Base-by-base conservation (phyloP, 768 basidiomycete species). In the Floccularia luteovirens region DNA sequence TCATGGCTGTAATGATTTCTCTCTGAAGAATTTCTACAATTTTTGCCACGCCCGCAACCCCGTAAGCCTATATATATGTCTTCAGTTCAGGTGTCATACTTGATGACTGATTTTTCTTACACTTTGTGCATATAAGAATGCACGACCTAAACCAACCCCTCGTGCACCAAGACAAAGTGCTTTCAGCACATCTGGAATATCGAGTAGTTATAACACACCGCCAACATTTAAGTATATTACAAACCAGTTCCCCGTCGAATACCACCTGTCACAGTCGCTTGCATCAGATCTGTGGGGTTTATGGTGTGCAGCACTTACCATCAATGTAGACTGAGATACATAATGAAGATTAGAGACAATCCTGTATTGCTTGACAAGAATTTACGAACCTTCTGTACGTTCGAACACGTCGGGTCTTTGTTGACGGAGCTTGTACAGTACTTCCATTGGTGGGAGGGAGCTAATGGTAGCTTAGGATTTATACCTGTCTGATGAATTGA, bases 121-220 rank as follows among this genome's bases (percentile, higher is more conserved):
- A 50, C 84, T 84, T 61, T 88, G 82, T 1, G 84, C 90, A 52
- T 86, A 94, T 8, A 96, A 68, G 67, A 92, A 88, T 11, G 85
- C 72, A 11, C 92, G 69, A 2, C 92, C 92, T 23, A 96, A 62
- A 3, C 92, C 91, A 13, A 92, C 88, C 5, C 83, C 88, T 46
- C 62, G 81, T 2, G 92, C 92, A 7, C 92, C 92, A 5, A 96
- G 67, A 54, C 90, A 93, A 7, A 94, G 62, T 0, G 91, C 91
- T 59, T 94, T 96, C 35, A 96, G 62, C 12, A 92, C 80, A 61
- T 93, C 91, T 72, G 42, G 16, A 22, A 22, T 36, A 35, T 22
- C 24, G 31, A 22, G 27, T 24, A 25, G 10, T 31, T 12, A n/a
- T 19, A 17, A 13, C 20, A 4, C 17, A 16, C 27, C 13, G 20